Percentiles rank a stretch among this genome's conserved stretches.
Evolutionary conservation across 2,329 filamentous ascomycete species (phyloP).

Genomic region (Fusarium sp.): DNA sequence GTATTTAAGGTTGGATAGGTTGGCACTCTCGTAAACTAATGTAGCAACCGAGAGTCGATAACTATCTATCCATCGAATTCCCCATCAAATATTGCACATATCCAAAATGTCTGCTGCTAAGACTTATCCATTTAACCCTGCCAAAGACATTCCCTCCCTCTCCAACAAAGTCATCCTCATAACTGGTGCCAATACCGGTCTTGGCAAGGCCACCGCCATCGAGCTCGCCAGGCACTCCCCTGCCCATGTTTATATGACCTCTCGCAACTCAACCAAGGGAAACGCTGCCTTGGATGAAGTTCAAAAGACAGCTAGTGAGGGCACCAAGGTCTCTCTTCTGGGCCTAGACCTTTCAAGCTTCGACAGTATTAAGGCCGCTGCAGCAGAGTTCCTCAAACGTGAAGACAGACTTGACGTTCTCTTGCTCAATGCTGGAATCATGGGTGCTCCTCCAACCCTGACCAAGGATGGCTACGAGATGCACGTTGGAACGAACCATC

Average conservation of each 20-base stretch:
- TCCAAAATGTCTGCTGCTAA: neutral
- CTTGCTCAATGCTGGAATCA: constrained; percentile 9
- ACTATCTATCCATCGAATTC: rapidly evolving
- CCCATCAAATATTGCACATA: too few relatives aligned
- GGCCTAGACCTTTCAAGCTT: constrained; percentile 1
- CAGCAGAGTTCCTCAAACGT: rapidly evolving
- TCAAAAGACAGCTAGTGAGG: rapidly evolving
- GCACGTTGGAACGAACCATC: constrained; percentile 19
- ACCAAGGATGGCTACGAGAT: constrained; percentile 14
- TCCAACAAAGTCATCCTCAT: neutral
- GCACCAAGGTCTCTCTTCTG: rapidly evolving
- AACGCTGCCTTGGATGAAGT: neutral
- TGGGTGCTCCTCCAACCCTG: constrained; percentile 3
- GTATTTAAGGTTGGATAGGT: too few relatives aligned
- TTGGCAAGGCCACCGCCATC: constrained; percentile 10
- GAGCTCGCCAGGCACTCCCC: constrained; percentile 8
- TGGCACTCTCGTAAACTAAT: too few relatives aligned
- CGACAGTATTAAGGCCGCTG: neutral
- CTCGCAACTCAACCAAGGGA: neutral
- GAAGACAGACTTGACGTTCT: constrained; percentile 7
- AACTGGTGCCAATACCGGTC: constrained; percentile 1
- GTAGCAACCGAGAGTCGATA: neutral
- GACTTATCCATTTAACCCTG: rapidly evolving
- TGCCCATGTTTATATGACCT: neutral
- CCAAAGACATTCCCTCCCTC: neutral